Conservation (phyloP, 441 rosid species). For the Sinapis alba region DNA sequence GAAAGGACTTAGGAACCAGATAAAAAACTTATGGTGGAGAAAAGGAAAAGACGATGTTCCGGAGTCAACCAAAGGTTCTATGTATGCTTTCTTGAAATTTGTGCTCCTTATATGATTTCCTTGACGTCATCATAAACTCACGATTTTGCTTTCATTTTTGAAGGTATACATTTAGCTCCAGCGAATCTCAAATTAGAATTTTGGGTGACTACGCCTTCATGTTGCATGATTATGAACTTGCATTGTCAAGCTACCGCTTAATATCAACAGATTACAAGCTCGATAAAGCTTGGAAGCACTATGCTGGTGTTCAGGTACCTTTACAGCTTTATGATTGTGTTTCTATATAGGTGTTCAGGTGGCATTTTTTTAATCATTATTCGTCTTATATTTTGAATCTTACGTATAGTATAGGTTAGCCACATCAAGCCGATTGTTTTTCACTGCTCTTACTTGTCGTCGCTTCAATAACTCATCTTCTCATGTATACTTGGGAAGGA, state of each 20-base stretch:
- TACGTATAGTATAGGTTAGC: conserved; percentile 4
- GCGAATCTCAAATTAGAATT: conserved; percentile 96
- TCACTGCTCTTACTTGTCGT: conserved; percentile 6
- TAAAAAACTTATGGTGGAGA: conserved; percentile 99
- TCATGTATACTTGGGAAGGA: conserved; percentile 59
- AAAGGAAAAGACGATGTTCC: conserved; percentile 91
- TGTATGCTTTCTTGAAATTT: conserved; percentile 52
- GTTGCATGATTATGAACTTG: conserved; percentile 97
- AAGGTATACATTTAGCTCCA: conserved; percentile 95
- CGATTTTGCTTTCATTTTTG: conserved; percentile 31
- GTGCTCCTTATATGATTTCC: conserved; percentile 23
- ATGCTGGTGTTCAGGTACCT: conserved; percentile 98
- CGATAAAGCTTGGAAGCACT: conserved; percentile 98
- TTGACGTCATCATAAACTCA: conserved; percentile 26
- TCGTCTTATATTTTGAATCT: conserved; percentile 7
- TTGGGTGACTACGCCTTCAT: conserved; percentile 98
- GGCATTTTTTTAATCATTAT: conserved; percentile 10
- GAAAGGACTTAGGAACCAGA: conserved; percentile 96
- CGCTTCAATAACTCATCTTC: conserved; percentile 33
- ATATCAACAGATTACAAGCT: conserved; percentile 99
- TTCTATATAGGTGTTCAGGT: conserved; percentile 20
- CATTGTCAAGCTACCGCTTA: conserved; percentile 91
- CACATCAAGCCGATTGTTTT: conserved; percentile 8
- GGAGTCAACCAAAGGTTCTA: conserved; percentile 69
- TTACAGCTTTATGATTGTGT: conserved; percentile 26